Evolutionary conservation across 2,329 filamentous ascomycete species (phyloP).

Genomic region (Phyllosticta ampelicida): DNA sequence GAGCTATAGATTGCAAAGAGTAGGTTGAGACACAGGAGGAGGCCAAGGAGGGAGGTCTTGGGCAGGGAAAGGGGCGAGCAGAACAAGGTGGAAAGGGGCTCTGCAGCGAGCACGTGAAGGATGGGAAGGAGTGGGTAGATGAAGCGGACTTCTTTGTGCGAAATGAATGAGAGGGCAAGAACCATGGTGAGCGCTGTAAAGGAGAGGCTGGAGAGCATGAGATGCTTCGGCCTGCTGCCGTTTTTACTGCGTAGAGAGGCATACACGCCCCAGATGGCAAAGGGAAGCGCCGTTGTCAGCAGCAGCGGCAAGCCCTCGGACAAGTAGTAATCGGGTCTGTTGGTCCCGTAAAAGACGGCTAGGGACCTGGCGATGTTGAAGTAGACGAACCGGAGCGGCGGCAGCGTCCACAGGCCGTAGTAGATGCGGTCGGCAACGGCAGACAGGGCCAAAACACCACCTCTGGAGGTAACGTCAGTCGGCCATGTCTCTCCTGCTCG

Average conservation of each 20-base stretch:
- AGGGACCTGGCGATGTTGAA: slow-evolving; percentile 85
- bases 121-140: slow-evolving; percentile 83
- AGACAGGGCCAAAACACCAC: slow-evolving; percentile 52
- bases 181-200: slow-evolving; percentile 47
- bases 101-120: slow-evolving; percentile 69
- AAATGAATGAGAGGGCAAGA: slow-evolving; percentile 61
- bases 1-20: slow-evolving; percentile 64
- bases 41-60: slow-evolving; percentile 38
- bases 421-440: slow-evolving; percentile 61
- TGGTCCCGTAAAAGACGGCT: slow-evolving; percentile 84
- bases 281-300: slow-evolving; percentile 72
- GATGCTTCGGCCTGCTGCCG: neutral
- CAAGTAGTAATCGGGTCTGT: slow-evolving; percentile 87
- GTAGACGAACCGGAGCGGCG: slow-evolving; percentile 74
- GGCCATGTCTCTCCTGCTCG: neutral
- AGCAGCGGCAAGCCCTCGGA: slow-evolving; percentile 82
- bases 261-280: slow-evolving; percentile 56
- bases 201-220: slow-evolving; percentile 17
- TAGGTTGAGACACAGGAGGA: slow-evolving; percentile 45
- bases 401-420: slow-evolving; percentile 80
- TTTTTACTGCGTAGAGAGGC: slow-evolving; percentile 14
- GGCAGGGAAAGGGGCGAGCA: slow-evolving; percentile 19
- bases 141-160: slow-evolving; percentile 96
- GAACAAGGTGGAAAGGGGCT: slow-evolving; percentile 15
- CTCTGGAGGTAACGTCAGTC: slow-evolving; percentile 24